Evolutionary conservation across 2,329 filamentous ascomycete species (phyloP), one percentile per base, ranked within the genome.

Genomic region (Chalara sp.): DNA sequence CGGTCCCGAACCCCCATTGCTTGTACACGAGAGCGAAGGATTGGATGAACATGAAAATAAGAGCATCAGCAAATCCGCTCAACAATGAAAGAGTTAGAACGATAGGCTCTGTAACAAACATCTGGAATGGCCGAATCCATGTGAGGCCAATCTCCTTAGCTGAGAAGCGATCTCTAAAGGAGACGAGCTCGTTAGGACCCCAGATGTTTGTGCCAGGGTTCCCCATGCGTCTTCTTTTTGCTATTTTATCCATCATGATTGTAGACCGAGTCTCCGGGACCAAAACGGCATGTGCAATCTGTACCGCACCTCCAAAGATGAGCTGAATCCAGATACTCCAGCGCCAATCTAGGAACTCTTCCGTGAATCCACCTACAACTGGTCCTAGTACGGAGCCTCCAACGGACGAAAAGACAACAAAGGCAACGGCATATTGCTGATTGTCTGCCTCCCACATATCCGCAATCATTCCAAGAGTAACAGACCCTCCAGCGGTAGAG

Each of bases 321-420:
- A 92, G 78, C 67, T 91, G 87, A 53, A 92, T 86, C 88, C 89
- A 93, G 65, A 92, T 90, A 49, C 76, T 81, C 85, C 85, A 90
- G 57, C 78, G 76, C 87, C 87, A 93, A 30, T 70, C 64, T 0
- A 87, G 72, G 57, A 80, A 81, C 32, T 79, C 67, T 65, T 90
- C 79, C 13, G 84, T 79, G 61, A 90, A 90, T 1, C 86, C 87
- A 57, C 87, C 87, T n/a, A 89, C 76, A 42, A 91, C 84, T 7
- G 87, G 87, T 0, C 87, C 87, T 1, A 91, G 73, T 6, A 89
- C 80, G 0, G 86, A 89, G 10, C 87, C 87, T 29, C 82, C 86
- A 12, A 91, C 87, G 0, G 86, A 90, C 0, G 86, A 89, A 61
- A 91, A 88, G 46, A 90, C 86, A 30, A 87, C 81, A 52, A 83